Evolutionary conservation across 495 filamentous ascomycete species (phyloP), one percentile per base, ranked within the genome.

Genomic region (Daldinia caldariorum): DNA sequence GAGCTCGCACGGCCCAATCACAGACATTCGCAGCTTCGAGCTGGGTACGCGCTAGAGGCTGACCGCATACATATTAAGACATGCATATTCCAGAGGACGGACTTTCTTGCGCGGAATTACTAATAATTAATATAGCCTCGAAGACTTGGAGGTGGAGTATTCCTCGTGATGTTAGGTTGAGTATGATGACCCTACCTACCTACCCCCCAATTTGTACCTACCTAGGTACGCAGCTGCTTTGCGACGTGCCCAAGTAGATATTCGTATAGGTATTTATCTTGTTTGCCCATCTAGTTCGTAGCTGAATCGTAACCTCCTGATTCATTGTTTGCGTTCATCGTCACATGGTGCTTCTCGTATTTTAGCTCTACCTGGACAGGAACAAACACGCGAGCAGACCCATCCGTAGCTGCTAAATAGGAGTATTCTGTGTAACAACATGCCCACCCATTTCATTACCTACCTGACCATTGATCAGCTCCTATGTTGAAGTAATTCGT

Each of bases 41-140:
- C 12, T 51, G 22, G 49, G 49, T 29, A 51, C n/a, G 22, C 12
- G 49, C 49, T 51, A 51, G 49, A 51, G 1, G 49, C 49, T 53
- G 49, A 53, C 49, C 49, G 29, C 29, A 53, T 53, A 4, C 6
- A 10, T 10, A n/a, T 7, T 53, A 16, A 31, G 29, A 53, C 49
- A 32, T 53, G 13, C 49, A 53, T 18, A 20, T 16, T 0, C 22
- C 14, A 9, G 22, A n/a, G 7, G 49, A 22, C n/a, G 4, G 7
- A 16, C 7, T 6, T 8, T 9, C 13, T 32, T 16, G 26, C 22
- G 1, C 13, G 22, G 49, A 9, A 1, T 53, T 29, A 53, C 29
- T 63, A 13, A 22, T 22, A 8, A 2, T 16, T 20, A 22, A 22
- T 47, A 9, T 47, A 47, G 18, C 9, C 9, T 45, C 8, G 41